A percentile compares a stretch with the other conserved stretches of the same genome.
Evolutionary conservation across 495 filamentous ascomycete species (phyloP).

Genomic region (Aspergillus coremiiformis): DNA sequence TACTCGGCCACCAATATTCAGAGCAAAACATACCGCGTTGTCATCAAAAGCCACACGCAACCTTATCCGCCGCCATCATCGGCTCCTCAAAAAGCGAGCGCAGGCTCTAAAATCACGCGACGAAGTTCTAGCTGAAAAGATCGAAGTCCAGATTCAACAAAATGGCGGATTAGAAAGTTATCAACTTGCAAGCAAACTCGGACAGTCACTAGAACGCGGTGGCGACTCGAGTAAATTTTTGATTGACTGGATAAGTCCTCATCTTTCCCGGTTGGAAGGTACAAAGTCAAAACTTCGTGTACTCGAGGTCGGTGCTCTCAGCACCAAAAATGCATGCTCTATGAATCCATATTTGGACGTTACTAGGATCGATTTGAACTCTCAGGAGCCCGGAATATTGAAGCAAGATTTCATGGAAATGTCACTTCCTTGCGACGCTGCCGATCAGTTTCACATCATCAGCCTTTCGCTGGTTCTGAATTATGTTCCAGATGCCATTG

Average conservation of each 20-base stretch:
- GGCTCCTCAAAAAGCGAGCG: constrained; percentile 66
- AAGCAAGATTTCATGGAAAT: constrained; percentile 94
- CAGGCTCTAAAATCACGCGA: constrained; percentile 62
- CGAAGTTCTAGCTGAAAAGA: constrained; percentile 39
- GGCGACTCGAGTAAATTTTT: constrained; percentile 85
- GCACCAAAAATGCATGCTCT: constrained; percentile 76
- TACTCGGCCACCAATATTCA: constrained; percentile 56
- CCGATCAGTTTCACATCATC: constrained; percentile 75
- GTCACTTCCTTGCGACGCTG: constrained; percentile 54
- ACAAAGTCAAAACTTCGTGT: constrained; percentile 44
- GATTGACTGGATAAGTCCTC: constrained; percentile 71
- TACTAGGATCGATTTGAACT: constrained; percentile 83
- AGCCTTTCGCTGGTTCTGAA: constrained; percentile 94
- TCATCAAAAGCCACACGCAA: constrained; percentile 73
- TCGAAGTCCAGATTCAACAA: constrained; percentile 53
- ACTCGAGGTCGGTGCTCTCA: constrained; percentile 87
- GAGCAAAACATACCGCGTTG: constrained; percentile 49
- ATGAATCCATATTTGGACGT: constrained; percentile 61
- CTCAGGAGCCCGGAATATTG: constrained; percentile 68
- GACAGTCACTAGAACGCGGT: constrained; percentile 75
- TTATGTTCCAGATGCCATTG: constrained; percentile 71
- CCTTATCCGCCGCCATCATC: constrained; percentile 79
- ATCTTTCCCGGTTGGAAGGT: constrained; percentile 22
- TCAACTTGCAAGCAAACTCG: constrained; percentile 80
- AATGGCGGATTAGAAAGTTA: constrained; percentile 79